Base-by-base conservation (phyloP, 306 rosid species). In the Psophocarpus tetragonolobus region DNA sequence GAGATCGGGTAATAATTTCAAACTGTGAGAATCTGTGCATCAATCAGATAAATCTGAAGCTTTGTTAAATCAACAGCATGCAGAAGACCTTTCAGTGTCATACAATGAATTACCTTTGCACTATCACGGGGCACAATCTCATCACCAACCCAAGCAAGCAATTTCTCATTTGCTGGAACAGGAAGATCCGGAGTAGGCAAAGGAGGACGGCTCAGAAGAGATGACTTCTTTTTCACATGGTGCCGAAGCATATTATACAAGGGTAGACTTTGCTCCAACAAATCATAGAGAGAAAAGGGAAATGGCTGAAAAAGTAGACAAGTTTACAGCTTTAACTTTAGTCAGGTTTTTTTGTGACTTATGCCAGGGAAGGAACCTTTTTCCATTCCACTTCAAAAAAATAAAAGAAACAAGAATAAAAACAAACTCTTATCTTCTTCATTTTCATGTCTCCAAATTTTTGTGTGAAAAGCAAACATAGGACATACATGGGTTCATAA, bases 141-240 rank as follows among this genome's bases (percentile, higher is more conserved):
- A 80, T 92, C 92, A 77, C 92, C 93, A 71, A 92, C 97, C 97
- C 97, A 92, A 66, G 91, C 93, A 56, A 92, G 92, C 71, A 90
- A 85, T 84, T 90, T 92, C 78, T 84, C 82, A 42, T 92, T 92
- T 71, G 89, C 96, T 56, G 92, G 97, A 76, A 88, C 91, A 10
- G 97, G 96, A 86, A 90, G 96, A 83, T 89, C 79, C 0, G 96
- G 96, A 53, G 81, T 47, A 69, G 96, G 91, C 72, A 90, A 87
- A 65, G 81, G 88, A 84, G 92, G 64, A 51, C 78, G 64, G 56
- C 78, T 82, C 44, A 87, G 82, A 41, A 85, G 87, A 67, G 86
- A 62, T 38, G 91, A 80, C 45, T 41, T 88, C 47, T 78, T 87
- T 87, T 75, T 87, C 78, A 86, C 83, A 73, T 82, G 93, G 65